phyloP scores from a whole-genome alignment of 2,329 filamentous ascomycete species.

The Lizonia empirigonia region DNA sequence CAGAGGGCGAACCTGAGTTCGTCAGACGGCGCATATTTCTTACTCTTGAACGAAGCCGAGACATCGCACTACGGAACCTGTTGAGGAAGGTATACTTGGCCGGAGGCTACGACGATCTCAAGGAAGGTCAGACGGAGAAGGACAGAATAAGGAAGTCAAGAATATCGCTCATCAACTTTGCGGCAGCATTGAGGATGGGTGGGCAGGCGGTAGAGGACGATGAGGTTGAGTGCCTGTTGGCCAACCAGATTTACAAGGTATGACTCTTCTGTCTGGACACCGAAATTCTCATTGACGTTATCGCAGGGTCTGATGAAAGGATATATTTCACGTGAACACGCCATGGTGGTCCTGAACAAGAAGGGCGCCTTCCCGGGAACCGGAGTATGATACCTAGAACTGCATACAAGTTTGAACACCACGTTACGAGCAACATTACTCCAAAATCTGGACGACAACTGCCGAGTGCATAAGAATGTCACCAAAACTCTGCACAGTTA shows the following conservation, averaged over 20 bases:
- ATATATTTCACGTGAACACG: slow-evolving; percentile 90
- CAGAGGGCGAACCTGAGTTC: slow-evolving; percentile 86
- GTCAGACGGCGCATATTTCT: slow-evolving; percentile 93
- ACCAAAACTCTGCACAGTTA: background rate
- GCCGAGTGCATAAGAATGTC: background rate
- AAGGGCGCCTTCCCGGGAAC: slow-evolving; percentile 93
- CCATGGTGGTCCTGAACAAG: slow-evolving; percentile 91
- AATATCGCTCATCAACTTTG: slow-evolving; percentile 82
- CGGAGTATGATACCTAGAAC: slow-evolving; percentile 58
- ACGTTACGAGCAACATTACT: background rate
- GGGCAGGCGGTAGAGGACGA: slow-evolving; percentile 75
- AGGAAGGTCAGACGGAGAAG: slow-evolving; percentile 68
- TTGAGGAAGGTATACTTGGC: slow-evolving; percentile 88
- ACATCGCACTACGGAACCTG: slow-evolving; percentile 89
- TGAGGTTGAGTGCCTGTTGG: slow-evolving; percentile 92
- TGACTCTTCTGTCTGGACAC: slow-evolving; percentile 26
- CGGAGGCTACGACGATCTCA: slow-evolving; percentile 76
- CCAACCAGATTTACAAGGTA: slow-evolving; percentile 99
- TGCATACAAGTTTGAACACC: background rate
- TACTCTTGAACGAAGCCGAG: slow-evolving; percentile 87
- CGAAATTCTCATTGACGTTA: slow-evolving; percentile 22
- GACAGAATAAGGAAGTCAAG: slow-evolving; percentile 72
- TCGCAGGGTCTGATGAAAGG: slow-evolving; percentile 90
- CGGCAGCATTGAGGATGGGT: slow-evolving; percentile 78
- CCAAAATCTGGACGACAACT: background rate